phyloP scores from a whole-genome alignment of 495 filamentous ascomycete genomes.

The Apodospora peruviana region DNA sequence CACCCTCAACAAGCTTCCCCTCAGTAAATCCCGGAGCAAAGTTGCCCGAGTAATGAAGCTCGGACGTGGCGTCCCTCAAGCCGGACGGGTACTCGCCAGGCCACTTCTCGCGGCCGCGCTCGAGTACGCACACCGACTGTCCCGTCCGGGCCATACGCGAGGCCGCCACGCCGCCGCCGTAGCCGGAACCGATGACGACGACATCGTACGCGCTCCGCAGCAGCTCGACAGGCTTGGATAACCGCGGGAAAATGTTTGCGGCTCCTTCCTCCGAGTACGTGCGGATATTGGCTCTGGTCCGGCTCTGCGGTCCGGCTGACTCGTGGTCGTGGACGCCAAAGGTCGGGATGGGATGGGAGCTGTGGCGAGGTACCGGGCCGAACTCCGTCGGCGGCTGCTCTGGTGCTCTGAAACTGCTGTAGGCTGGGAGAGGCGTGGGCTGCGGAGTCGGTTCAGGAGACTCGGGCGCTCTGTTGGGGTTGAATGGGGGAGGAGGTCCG shows the following conservation, averaged over 20 bases:
- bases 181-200: constrained; percentile 62
- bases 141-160: constrained; percentile 59
- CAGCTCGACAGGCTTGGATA: constrained; percentile 52
- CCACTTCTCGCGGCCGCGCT: constrained; percentile 59
- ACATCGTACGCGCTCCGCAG: constrained; percentile 57
- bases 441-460: background rate
- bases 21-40: constrained; percentile 35
- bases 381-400: background rate
- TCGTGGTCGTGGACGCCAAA: constrained; percentile 18
- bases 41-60: constrained; percentile 53
- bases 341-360: constrained; percentile 10
- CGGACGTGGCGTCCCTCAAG: constrained; percentile 33
- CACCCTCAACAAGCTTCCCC: constrained; percentile 37
- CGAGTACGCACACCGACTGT: constrained; percentile 56
- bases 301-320: constrained; percentile 29
- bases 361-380: background rate
- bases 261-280: constrained; percentile 38
- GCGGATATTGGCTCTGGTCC: constrained; percentile 26
- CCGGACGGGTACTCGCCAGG: constrained; percentile 57
- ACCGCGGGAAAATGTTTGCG: constrained; percentile 38
- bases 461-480: background rate
- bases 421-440: constrained; percentile 3
- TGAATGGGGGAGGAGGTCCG: background rate
- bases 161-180: constrained; percentile 62
- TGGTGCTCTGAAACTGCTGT: background rate